Percentiles rank a stretch among this genome's conserved stretches.
These are phyloP conservation scores for Ogataea salicorniae DNA, from an alignment of 805 yeast species.

Conservation along the genomic window DNA sequence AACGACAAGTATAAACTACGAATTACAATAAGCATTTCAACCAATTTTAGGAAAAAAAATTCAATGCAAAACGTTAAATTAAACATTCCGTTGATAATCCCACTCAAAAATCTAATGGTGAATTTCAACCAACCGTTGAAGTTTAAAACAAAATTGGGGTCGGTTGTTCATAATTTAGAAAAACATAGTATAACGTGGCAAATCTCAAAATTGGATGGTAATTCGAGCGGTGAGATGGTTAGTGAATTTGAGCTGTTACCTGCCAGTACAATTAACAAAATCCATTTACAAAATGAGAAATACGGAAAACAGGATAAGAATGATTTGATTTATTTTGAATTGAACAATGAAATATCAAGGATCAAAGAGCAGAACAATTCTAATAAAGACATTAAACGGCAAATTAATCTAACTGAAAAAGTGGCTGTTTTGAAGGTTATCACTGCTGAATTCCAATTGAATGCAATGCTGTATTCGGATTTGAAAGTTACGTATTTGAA, in stretches of 20 bases:
- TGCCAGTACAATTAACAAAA: conserved; percentile 9
- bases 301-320: conserved; percentile 30
- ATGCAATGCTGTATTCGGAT: conserved; percentile 61
- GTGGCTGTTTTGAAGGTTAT: conserved; percentile 5
- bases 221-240: conserved; percentile 30
- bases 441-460: conserved; percentile 47
- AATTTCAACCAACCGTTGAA: conserved; percentile 49
- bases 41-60: conserved; percentile 61
- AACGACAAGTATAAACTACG: conserved; percentile 41
- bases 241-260: conserved; percentile 30
- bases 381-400: background rate
- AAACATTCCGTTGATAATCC: conserved; percentile 49
- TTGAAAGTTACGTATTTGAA: conserved; percentile 60
- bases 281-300: conserved; percentile 18
- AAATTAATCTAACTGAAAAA: conserved; percentile 2
- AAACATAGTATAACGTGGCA: conserved; percentile 69
- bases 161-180: conserved; percentile 67
- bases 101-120: conserved; percentile 23
- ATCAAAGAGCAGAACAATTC: conserved; percentile 32
- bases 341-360: conserved; percentile 27
- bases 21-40: conserved; percentile 47
- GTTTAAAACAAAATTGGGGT: conserved; percentile 68
- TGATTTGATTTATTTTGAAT: conserved; percentile 28
- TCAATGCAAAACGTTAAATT: conserved; percentile 57
- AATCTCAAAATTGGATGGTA: conserved; percentile 60